Evolutionary conservation across 192 early-diverging fungal species (phyloP).

Genomic region (Coemansia sp.): DNA sequence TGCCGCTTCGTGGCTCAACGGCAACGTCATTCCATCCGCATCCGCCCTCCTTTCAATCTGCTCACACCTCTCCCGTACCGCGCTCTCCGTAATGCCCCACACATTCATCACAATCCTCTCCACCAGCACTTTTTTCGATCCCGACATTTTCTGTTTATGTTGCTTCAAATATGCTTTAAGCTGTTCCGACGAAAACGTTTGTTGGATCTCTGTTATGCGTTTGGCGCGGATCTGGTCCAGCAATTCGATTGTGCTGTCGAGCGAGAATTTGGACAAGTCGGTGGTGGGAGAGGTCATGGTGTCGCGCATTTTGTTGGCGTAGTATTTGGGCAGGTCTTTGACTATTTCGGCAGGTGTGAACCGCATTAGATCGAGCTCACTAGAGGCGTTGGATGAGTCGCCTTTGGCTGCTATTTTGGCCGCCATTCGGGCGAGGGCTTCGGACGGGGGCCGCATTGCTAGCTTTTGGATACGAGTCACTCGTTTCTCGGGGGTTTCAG

Average conservation of each 20-base stretch:
- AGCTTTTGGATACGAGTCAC: not conserved
- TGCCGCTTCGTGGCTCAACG: conserved; percentile 14
- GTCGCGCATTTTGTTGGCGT: conserved; percentile 6
- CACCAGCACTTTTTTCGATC: conserved; percentile 26
- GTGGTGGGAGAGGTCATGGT: not conserved
- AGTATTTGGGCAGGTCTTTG: conserved; percentile 18
- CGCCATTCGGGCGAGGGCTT: conserved; percentile 22
- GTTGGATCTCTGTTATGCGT: conserved; percentile 8
- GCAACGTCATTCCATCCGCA: conserved; percentile 24
- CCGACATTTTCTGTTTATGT: conserved; percentile 5
- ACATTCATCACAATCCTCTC: conserved; percentile 33
- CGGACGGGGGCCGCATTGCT: conserved; percentile 12
- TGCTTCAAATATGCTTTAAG: conserved; percentile 27
- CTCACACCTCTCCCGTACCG: conserved; percentile 12
- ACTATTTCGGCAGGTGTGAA: conserved; percentile 34
- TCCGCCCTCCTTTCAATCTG: conserved; percentile 6
- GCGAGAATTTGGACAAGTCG: conserved; percentile 11
- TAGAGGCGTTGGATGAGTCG: conserved; percentile 1
- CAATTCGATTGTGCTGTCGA: not conserved
- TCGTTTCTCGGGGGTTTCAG: not conserved
- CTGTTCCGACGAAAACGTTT: conserved; percentile 22
- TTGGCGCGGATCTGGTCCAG: conserved; percentile 13
- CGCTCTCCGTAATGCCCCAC: conserved; percentile 31
- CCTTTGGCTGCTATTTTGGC: conserved; percentile 10
- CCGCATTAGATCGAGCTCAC: conserved; percentile 28